Conservation (phyloP, 805 yeast species). For the Metschnikowia similis region DNA sequence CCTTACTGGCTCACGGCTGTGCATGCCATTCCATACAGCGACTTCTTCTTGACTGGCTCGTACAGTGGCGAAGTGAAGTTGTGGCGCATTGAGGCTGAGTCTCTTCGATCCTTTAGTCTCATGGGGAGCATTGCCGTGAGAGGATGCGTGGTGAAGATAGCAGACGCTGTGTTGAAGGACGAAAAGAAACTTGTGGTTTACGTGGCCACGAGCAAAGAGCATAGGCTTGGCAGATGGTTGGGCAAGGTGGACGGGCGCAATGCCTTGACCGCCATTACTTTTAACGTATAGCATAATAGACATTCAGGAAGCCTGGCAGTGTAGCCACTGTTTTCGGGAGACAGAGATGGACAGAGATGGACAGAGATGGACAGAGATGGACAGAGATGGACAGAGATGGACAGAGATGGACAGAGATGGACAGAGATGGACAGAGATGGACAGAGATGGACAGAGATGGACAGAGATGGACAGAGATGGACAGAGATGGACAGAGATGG, state of each 20-base stretch:
- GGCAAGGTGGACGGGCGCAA: constrained; percentile 60
- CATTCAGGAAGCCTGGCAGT: background rate
- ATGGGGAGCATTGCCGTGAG: constrained; percentile 56
- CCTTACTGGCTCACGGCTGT: constrained; percentile 87
- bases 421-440: too few relatives aligned
- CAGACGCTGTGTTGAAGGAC: constrained; percentile 46
- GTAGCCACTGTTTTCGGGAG: too few relatives aligned
- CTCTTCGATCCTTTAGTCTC: constrained; percentile 54
- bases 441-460: too few relatives aligned
- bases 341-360: too few relatives aligned
- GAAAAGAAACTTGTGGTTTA: constrained; percentile 47
- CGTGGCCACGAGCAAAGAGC: constrained; percentile 79
- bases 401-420: too few relatives aligned
- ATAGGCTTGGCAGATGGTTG: constrained; percentile 84
- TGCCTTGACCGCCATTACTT: constrained; percentile 47
- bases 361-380: too few relatives aligned
- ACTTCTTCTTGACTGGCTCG: constrained; percentile 83
- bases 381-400: too few relatives aligned
- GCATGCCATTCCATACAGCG: constrained; percentile 78
- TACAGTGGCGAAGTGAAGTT: constrained; percentile 73
- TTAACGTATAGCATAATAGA: constrained; percentile 21
- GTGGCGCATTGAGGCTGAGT: constrained; percentile 71
- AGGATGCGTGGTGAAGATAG: constrained; percentile 69
- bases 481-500: too few relatives aligned
- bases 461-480: too few relatives aligned